phyloP scores from a whole-genome alignment of 257 asterid species.

The Petrea volubilis region DNA sequence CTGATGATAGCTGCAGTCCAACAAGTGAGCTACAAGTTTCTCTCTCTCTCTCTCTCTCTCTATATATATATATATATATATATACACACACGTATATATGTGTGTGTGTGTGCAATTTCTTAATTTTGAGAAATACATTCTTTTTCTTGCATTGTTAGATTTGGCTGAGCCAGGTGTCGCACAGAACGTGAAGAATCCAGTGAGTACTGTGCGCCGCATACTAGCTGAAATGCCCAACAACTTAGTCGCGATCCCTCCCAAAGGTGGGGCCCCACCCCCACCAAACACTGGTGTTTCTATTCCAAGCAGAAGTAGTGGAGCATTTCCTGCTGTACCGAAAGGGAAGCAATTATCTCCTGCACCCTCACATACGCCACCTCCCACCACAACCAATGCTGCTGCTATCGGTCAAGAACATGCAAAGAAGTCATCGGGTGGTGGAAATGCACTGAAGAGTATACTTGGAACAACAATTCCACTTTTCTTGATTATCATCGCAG shows the following conservation, averaged over 20 bases:
- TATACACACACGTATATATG: too few relatives aligned
- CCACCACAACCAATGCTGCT: constrained; percentile 20
- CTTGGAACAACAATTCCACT: constrained; percentile 45
- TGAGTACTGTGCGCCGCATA: constrained; percentile 47
- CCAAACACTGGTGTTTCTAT: constrained; percentile 29
- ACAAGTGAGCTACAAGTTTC: constrained; percentile 39
- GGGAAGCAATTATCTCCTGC: constrained; percentile 39
- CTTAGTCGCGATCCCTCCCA: constrained; percentile 56
- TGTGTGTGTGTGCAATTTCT: neutral
- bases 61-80: too few relatives aligned
- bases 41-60: neutral
- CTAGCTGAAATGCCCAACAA: constrained; percentile 63
- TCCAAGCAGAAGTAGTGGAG: constrained; percentile 87
- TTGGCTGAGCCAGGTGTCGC: constrained; percentile 38
- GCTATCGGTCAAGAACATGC: constrained; percentile 23
- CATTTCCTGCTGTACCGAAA: constrained; percentile 70
- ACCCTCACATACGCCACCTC: constrained; percentile 23
- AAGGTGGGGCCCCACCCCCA: constrained; percentile 24
- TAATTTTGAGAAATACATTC: neutral
- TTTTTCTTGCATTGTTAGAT: constrained; percentile 42
- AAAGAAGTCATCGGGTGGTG: constrained; percentile 15
- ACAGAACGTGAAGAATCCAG: constrained; percentile 29
- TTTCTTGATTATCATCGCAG: constrained; percentile 42
- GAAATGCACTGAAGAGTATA: constrained; percentile 44
- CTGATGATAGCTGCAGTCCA: constrained; percentile 37